Percentiles rank a stretch among this genome's conserved stretches.
phyloP scores from a whole-genome alignment of 116 monocot species.

The Dioscorea cayenensis region DNA sequence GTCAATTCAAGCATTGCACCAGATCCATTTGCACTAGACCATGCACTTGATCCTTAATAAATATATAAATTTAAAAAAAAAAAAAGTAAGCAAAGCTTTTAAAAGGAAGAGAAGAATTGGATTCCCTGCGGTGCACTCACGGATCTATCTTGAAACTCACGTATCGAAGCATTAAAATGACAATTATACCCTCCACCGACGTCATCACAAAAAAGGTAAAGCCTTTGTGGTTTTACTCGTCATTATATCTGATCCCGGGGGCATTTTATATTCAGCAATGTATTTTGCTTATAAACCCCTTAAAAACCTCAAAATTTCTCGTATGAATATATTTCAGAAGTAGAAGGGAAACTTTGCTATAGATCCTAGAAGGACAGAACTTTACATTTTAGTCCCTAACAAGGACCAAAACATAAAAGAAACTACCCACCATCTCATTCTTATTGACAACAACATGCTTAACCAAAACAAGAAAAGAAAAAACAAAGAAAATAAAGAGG shows the following conservation, averaged over 20 bases:
- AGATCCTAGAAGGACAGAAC: no score
- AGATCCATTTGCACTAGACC: no score
- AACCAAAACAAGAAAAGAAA: neutral
- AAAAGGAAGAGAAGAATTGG: neutral
- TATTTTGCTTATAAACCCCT: neutral
- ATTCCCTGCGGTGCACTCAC: neutral
- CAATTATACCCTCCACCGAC: neutral
- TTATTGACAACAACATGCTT: neutral
- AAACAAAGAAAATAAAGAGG: neutral
- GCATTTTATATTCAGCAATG: no score
- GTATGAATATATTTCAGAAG: no score
- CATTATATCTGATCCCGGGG: no score
- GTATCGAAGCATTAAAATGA: neutral
- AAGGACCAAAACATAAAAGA: no score
- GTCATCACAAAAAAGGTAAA: no score
- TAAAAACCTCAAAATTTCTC: no score
- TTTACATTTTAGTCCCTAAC: no score
- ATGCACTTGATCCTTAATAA: neutral
- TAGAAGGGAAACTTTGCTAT: no score
- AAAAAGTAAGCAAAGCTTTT: neutral
- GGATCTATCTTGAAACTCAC: neutral
- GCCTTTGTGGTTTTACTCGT: no score
- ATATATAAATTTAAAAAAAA: neutral
- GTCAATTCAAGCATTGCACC: neutral
- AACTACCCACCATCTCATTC: neutral